Percentiles rank a stretch among this genome's conserved stretches.
These are phyloP conservation scores for Phytophthora citrophthora DNA, from an alignment of 352 stramenopile species.

Conservation along the genomic window DNA sequence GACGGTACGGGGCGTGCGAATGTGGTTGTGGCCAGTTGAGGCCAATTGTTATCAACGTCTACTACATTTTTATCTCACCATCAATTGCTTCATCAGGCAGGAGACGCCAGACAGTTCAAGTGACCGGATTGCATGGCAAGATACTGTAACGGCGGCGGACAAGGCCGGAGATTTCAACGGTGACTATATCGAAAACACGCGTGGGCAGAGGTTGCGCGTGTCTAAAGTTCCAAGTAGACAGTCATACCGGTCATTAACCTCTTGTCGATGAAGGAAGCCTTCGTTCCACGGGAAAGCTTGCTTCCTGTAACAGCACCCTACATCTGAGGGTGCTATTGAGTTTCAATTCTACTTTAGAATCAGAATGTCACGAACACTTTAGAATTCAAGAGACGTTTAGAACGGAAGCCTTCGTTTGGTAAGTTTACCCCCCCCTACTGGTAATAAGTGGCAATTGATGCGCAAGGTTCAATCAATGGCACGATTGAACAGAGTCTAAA, in stretches of 20 bases:
- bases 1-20: background rate
- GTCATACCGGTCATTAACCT: background rate
- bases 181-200: background rate
- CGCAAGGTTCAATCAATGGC: background rate
- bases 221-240: no score
- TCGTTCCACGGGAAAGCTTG: no score
- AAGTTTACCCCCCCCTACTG: no score
- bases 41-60: constrained; percentile 1
- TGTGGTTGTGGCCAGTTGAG: constrained; percentile 4
- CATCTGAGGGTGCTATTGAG: no score
- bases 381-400: background rate
- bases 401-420: background rate
- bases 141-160: constrained; percentile 1
- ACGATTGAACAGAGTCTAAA: background rate
- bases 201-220: background rate
- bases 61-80: background rate
- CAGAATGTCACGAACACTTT: no score
- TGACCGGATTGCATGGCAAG: background rate
- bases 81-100: background rate
- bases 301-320: no score
- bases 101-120: background rate
- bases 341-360: no score
- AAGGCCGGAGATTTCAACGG: background rate
- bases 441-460: no score
- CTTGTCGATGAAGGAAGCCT: background rate